Evolutionary conservation across 2,329 filamentous ascomycete species (phyloP), one percentile per base, ranked within the genome.

Genomic region (Neopestalotiopsis sp.): DNA sequence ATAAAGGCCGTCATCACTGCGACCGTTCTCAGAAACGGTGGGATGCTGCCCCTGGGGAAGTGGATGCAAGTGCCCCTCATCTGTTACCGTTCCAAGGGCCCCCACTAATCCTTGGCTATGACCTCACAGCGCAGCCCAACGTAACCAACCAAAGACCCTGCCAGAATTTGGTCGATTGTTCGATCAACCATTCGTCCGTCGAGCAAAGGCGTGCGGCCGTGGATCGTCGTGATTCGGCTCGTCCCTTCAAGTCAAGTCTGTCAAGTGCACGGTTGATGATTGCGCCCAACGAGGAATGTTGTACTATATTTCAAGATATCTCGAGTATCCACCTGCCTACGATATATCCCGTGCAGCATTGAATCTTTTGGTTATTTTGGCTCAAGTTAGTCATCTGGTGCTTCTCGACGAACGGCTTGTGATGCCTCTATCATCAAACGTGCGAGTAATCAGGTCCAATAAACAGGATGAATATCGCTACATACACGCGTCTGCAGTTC

Each of bases 11-110:
- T 32, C 32, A 13, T 13, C 63, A 42, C 17, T 10, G 4, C 17
- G 32, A 66, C 63, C 42, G 63, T 57, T 42, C 24, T 13, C 30
- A 13, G 5, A 34, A 49, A 57, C 45, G 14, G 63, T 45, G 10
- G 45, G 45, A 53, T n/a, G 45, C 45, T 53, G 3, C 63, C 42
- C 32, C 32, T 20, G 59, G 59, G 59, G 32, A 62, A 62, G 59
- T 62, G 62, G 62, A 65, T 49, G 5, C 42, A 49, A 45, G n/a
- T 66, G 64, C 64, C 64, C 64, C 64, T 66, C 64, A 49, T 64
- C 30, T 64, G 34, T 32, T 49, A 64, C 61, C 61, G 40, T 64
- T 28, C 40, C 38, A 64, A 17, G 20, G n/a, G 3, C 24, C 61
- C 61, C 61, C 40, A 14, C 24, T 34, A n/a, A 49, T 28, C 40